phyloP scores from a whole-genome alignment of 2,329 filamentous ascomycete genomes.

The Bipolaris gigantea region DNA sequence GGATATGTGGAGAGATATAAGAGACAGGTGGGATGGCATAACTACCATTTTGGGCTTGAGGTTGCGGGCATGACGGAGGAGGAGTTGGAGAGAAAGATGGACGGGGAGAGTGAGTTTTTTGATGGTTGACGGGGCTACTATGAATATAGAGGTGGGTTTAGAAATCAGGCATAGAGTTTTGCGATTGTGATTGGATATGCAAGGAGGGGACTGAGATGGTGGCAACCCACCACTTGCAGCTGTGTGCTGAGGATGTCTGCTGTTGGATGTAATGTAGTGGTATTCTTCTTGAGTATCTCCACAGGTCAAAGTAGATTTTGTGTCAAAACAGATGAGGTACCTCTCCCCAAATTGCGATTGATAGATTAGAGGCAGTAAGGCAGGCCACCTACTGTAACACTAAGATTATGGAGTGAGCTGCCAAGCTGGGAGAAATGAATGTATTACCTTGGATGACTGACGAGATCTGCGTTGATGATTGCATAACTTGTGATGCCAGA shows the following conservation, averaged over 20 bases:
- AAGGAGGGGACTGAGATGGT: too few species aligned
- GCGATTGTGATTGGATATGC: too few species aligned
- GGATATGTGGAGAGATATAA: conserved; percentile 18
- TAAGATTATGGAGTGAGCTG: too few species aligned
- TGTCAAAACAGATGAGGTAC: too few species aligned
- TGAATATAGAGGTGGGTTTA: not conserved
- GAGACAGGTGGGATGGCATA: conserved; percentile 6
- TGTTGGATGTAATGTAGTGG: not conserved
- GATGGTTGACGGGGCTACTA: conserved; percentile 4
- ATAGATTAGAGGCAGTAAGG: too few species aligned
- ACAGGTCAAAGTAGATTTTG: not conserved
- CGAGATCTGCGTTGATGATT: not conserved
- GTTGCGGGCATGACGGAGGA: conserved; percentile 7
- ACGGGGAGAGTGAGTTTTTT: conserved; percentile 19
- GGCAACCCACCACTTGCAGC: not conserved
- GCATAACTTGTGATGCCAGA: too few species aligned
- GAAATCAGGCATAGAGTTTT: too few species aligned
- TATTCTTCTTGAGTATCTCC: not conserved
- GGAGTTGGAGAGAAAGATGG: conserved; percentile 19
- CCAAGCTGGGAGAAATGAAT: too few species aligned
- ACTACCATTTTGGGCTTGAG: conserved; percentile 16
- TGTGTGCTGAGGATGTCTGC: too few species aligned
- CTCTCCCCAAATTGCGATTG: too few species aligned
- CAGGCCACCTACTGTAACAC: too few species aligned
- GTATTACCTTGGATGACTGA: not conserved